These are phyloP conservation scores for Darksidea phi DNA, from an alignment of 495 filamentous ascomycete species.

Conservation along the genomic window DNA sequence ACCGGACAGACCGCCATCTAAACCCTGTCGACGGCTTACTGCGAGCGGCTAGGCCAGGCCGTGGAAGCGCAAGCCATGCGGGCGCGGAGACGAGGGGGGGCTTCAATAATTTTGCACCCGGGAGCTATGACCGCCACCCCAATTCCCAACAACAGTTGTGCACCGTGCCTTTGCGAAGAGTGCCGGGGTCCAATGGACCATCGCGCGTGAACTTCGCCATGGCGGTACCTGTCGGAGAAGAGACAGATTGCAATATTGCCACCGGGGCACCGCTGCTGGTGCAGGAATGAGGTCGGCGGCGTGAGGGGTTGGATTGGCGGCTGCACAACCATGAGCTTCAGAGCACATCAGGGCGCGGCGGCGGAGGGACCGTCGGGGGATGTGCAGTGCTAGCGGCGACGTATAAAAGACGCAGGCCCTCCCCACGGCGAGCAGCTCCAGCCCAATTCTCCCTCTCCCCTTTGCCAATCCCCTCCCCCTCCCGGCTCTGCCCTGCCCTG, in stretches of 20 bases:
- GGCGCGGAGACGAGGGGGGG: conserved; percentile 6
- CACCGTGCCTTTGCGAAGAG: conserved; percentile 15
- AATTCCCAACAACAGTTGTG: conserved; percentile 29
- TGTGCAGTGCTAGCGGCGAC: not conserved
- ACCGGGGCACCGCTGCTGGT: not conserved
- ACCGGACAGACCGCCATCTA: conserved; percentile 21
- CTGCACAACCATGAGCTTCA: not conserved
- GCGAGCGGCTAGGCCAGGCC: conserved; percentile 11
- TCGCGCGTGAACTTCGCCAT: not conserved
- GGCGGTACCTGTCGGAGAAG: not conserved
- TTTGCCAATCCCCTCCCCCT: not conserved
- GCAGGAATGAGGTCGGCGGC: not conserved
- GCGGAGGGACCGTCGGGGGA: not conserved
- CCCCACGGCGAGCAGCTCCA: conserved; percentile 3
- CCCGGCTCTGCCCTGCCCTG: too few species aligned
- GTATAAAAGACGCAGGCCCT: not conserved
- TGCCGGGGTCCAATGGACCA: too few species aligned
- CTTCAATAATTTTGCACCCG: conserved; percentile 25
- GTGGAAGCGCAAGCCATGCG: conserved; percentile 27
- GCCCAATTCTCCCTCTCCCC: not conserved
- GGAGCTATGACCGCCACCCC: conserved; percentile 27
- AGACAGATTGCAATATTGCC: too few species aligned
- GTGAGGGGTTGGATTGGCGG: conserved; percentile 12
- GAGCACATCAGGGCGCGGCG: not conserved
- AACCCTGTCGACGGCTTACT: conserved; percentile 6